A percentile compares a stretch with the other conserved stretches of the same genome.
These are phyloP conservation scores for Trichoderma parareesei DNA, from an alignment of 495 filamentous ascomycete species.

Conservation along the genomic window DNA sequence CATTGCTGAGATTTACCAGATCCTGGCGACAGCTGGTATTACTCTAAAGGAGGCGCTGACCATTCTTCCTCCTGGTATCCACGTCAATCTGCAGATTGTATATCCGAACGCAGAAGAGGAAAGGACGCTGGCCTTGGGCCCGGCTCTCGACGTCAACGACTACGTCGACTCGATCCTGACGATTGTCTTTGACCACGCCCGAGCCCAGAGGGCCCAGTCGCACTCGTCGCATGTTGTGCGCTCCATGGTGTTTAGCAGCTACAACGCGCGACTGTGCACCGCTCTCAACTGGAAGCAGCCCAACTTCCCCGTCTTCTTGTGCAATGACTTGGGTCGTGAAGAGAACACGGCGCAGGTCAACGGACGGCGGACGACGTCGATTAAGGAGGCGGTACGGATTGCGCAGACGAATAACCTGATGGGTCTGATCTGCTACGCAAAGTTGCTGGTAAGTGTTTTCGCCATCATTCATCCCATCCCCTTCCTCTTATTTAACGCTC, in stretches of 20 bases:
- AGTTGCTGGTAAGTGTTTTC: conserved; percentile 57
- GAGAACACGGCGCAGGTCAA: conserved; percentile 45
- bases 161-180: conserved; percentile 77
- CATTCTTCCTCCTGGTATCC: conserved; percentile 64
- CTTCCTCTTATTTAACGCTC: conserved; percentile 1
- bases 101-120: conserved; percentile 73
- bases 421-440: conserved; percentile 84
- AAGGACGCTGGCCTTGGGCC: conserved; percentile 53
- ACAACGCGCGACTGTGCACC: conserved; percentile 81
- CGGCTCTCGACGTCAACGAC: conserved; percentile 73
- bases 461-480: background rate
- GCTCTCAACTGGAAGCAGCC: conserved; percentile 98
- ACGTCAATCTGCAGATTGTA: conserved; percentile 79
- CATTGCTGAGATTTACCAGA: conserved; percentile 56
- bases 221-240: conserved; percentile 57
- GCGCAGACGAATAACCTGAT: conserved; percentile 97
- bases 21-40: conserved; percentile 65
- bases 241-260: conserved; percentile 86
- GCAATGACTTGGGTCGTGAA: conserved; percentile 74
- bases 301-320: conserved; percentile 92
- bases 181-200: conserved; percentile 86
- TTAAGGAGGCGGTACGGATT: conserved; percentile 91
- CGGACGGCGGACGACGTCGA: conserved; percentile 64
- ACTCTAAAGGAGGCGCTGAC: conserved; percentile 66
- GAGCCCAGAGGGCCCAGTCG: conserved; percentile 55